phyloP scores from a whole-genome alignment of 768 basidiomycete genomes.

The Lactifluus hygrophoroides region DNA sequence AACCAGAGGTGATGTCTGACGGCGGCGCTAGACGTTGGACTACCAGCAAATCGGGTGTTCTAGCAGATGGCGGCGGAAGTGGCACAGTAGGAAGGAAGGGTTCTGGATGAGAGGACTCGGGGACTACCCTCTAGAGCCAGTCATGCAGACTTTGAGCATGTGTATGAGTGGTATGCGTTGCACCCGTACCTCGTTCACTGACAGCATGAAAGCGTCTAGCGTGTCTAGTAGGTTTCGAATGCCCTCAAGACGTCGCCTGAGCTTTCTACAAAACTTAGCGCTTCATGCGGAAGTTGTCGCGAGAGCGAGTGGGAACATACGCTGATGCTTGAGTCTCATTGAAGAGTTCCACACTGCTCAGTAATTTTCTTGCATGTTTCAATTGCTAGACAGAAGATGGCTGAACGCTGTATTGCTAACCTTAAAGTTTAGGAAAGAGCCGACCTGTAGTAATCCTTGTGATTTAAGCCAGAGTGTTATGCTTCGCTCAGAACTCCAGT shows the following conservation, averaged over 20 bases:
- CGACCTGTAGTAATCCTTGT: conserved; percentile 48
- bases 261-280: conserved; percentile 28
- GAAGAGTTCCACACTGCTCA: conserved; percentile 3
- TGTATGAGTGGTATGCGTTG: background rate
- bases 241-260: conserved; percentile 37
- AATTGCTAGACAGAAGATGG: conserved; percentile 7
- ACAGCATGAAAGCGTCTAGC: conserved; percentile 44
- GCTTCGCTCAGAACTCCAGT: conserved; percentile 33
- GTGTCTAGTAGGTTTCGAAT: conserved; percentile 44
- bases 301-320: background rate
- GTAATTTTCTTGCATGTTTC: conserved; percentile 8
- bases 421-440: conserved; percentile 8
- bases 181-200: conserved; percentile 42
- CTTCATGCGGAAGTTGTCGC: background rate
- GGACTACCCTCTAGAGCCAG: conserved; percentile 34
- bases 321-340: conserved; percentile 5
- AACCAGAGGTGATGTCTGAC: background rate
- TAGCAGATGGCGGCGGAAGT: conserved; percentile 28
- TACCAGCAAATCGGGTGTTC: background rate
- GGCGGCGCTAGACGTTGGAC: conserved; percentile 12
- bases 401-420: background rate
- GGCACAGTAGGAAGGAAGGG: conserved; percentile 50
- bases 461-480: conserved; percentile 46
- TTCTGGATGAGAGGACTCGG: conserved; percentile 32
- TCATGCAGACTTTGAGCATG: background rate